Conservation (phyloP, 1,139 yeast genomes). For the Debaryomycetaceae sp. region DNA sequence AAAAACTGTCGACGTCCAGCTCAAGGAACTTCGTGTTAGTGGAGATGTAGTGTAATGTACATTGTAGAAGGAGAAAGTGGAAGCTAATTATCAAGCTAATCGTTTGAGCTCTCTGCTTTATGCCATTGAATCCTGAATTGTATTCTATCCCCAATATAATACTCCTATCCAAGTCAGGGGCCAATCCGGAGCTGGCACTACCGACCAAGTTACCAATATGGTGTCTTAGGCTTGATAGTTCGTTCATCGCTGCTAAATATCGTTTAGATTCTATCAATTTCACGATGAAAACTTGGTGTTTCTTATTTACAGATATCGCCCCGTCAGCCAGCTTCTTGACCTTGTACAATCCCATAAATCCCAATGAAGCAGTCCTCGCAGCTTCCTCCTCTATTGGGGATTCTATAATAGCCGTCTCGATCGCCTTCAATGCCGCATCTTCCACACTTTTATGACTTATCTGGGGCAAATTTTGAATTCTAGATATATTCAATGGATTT, state of each 20-base stretch:
- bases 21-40: slow-evolving; percentile 14
- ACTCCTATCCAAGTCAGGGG: background rate
- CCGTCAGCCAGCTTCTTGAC: slow-evolving; percentile 7
- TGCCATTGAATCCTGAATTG: background rate
- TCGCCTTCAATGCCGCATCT: slow-evolving; percentile 6
- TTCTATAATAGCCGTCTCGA: slow-evolving; percentile 2
- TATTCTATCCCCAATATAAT: slow-evolving; percentile 2
- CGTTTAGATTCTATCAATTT: slow-evolving; percentile 22
- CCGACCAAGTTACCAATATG: slow-evolving; percentile 7
- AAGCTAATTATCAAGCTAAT: slow-evolving; percentile 25
- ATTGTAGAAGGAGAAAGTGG: slow-evolving; percentile 30
- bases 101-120: slow-evolving; percentile 6
- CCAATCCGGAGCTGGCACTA: background rate
- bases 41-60: slow-evolving; percentile 24
- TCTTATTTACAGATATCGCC: slow-evolving; percentile 14
- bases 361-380: slow-evolving; percentile 10
- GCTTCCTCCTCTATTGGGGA: slow-evolving; percentile 3
- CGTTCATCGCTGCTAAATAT: slow-evolving; percentile 11
- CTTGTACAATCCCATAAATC: slow-evolving; percentile 17
- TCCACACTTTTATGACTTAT: slow-evolving; percentile 10
- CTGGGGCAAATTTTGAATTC: slow-evolving; percentile 7
- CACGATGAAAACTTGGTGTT: slow-evolving; percentile 30
- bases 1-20: slow-evolving; percentile 7
- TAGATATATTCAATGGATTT: slow-evolving; percentile 9
- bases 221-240: slow-evolving; percentile 9